Conservation (phyloP, 1,139 yeast genomes). For the Sugiyamaella novakii region DNA sequence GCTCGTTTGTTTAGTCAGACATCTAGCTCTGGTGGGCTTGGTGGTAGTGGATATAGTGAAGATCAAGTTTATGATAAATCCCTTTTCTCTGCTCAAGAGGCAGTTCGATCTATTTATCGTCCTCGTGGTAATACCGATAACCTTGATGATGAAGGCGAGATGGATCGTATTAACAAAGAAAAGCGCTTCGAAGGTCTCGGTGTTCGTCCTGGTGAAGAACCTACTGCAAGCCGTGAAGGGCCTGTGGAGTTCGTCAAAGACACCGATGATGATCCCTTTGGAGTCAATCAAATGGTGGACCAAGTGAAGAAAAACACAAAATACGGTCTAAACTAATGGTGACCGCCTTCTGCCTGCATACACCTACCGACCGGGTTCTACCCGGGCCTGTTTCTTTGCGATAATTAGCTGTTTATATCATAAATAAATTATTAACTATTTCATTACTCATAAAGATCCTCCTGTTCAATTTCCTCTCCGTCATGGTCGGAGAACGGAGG, state of each 20-base stretch:
- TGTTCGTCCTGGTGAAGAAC: slow-evolving; percentile 33
- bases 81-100: slow-evolving; percentile 55
- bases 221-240: slow-evolving; percentile 41
- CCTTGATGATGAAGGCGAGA: slow-evolving; percentile 39
- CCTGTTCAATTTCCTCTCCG: slow-evolving; percentile 19
- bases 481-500: background rate
- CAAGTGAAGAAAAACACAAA: slow-evolving; percentile 33
- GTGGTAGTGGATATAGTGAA: slow-evolving; percentile 45
- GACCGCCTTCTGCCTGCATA: background rate
- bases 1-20: slow-evolving; percentile 55
- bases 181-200: slow-evolving; percentile 44
- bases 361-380: background rate
- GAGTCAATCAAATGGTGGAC: slow-evolving; percentile 31
- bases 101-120: slow-evolving; percentile 53
- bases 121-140: slow-evolving; percentile 38
- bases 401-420: background rate
- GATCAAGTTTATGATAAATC: slow-evolving; percentile 61
- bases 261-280: slow-evolving; percentile 29
- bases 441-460: slow-evolving; percentile 19
- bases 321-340: slow-evolving; percentile 27
- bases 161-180: slow-evolving; percentile 41
- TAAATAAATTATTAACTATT: slow-evolving; percentile 3
- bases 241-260: slow-evolving; percentile 59
- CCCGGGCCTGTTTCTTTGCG: background rate
- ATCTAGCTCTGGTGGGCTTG: slow-evolving; percentile 39